Percentiles rank a stretch among this genome's conserved stretches.
Evolutionary conservation across 164 flowering plant genomes (phyloP).

Genomic region (Nymphaea colorata): DNA sequence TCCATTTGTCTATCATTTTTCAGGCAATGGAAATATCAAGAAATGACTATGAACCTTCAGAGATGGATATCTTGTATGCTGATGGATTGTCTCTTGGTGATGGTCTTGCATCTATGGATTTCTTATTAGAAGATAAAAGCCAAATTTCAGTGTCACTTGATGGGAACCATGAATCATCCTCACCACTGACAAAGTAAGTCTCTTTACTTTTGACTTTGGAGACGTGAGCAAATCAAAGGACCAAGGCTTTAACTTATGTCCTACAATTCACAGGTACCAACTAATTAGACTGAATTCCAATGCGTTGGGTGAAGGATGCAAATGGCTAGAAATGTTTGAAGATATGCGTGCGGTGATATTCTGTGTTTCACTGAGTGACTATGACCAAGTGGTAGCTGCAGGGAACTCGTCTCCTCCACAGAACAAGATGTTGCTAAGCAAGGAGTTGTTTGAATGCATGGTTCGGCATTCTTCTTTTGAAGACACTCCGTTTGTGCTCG

Average conservation of each 20-base stretch:
- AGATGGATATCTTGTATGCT: slow-evolving; percentile 31
- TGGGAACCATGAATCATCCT: slow-evolving; percentile 21
- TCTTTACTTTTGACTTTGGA: neutral
- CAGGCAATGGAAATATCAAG: slow-evolving; percentile 37
- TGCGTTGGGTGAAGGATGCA: slow-evolving; percentile 36
- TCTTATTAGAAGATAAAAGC: slow-evolving; percentile 25
- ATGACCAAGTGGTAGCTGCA: slow-evolving; percentile 23
- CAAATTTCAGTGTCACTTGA: slow-evolving; percentile 24
- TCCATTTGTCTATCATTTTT: neutral
- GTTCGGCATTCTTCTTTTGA: slow-evolving; percentile 35
- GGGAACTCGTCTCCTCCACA: slow-evolving; percentile 10
- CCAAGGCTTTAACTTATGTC: neutral
- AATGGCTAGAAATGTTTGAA: slow-evolving; percentile 59
- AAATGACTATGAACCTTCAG: slow-evolving; percentile 35
- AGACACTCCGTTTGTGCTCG: slow-evolving; percentile 33
- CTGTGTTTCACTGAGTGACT: slow-evolving; percentile 37
- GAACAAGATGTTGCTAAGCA: slow-evolving; percentile 41
- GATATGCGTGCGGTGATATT: slow-evolving; percentile 38
- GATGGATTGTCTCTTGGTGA: slow-evolving; percentile 33
- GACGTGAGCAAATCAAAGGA: too few species aligned
- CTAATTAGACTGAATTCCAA: slow-evolving; percentile 35
- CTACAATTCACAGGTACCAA: slow-evolving; percentile 23
- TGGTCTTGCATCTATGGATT: slow-evolving; percentile 25
- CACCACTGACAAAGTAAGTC: slow-evolving; percentile 20
- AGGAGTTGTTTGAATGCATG: slow-evolving; percentile 31